A percentile compares a stretch with the other conserved stretches of the same genome.
Evolutionary conservation across 1,139 yeast species (phyloP).

Genomic region (Hemisphaericaspora subhashii): DNA sequence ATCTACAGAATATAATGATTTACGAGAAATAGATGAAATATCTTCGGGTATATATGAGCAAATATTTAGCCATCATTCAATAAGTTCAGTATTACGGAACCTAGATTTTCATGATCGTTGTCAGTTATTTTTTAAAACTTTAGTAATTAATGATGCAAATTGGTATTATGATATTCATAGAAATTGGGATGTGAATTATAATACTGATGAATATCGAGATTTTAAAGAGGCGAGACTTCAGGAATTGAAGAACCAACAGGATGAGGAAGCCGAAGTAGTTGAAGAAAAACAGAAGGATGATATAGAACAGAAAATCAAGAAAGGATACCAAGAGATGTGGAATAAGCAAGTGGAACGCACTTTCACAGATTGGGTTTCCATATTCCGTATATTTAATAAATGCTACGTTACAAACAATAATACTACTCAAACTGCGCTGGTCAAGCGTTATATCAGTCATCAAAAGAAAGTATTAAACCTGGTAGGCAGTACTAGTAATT

Average conservation of each 20-base stretch:
- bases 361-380: slow-evolving; percentile 28
- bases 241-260: slow-evolving; percentile 19
- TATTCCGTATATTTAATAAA: slow-evolving; percentile 43
- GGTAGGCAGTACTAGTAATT: not conserved
- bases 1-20: too few species aligned
- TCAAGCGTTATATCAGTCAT: slow-evolving; percentile 13
- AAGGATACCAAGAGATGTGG: slow-evolving; percentile 15
- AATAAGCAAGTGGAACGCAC: slow-evolving; percentile 13
- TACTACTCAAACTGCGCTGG: slow-evolving; percentile 9
- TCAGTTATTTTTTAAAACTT: slow-evolving; percentile 30
- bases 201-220: slow-evolving; percentile 15
- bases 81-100: slow-evolving; percentile 16
- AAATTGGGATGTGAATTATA: slow-evolving; percentile 16
- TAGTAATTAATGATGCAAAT: slow-evolving; percentile 24
- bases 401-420: slow-evolving; percentile 37
- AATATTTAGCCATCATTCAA: slow-evolving; percentile 14
- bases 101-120: slow-evolving; percentile 26
- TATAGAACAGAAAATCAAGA: slow-evolving; percentile 15
- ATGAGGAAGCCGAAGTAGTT: slow-evolving; percentile 15
- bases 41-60: slow-evolving; percentile 16
- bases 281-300: slow-evolving; percentile 19
- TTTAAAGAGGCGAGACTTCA: slow-evolving; percentile 16
- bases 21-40: too few species aligned
- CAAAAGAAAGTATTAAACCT: slow-evolving; percentile 8
- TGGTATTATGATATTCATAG: slow-evolving; percentile 30